Percentiles rank a stretch among this genome's conserved stretches.
Evolutionary conservation across 192 early-diverging fungal species (phyloP).

Genomic region (Mortierella alpina): DNA sequence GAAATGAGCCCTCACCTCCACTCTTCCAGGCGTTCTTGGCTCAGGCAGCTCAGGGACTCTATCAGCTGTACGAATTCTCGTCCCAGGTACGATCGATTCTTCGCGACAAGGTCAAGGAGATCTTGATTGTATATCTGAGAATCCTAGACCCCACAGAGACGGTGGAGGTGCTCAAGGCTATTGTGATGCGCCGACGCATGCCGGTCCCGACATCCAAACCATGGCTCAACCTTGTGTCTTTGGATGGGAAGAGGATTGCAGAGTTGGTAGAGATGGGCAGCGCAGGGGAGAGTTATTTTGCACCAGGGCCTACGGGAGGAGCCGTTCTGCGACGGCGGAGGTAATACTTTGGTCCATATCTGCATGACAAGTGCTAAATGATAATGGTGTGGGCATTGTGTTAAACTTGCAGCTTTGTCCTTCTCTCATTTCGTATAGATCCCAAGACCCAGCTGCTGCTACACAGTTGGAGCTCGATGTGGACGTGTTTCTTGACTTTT

Average conservation of each 20-base stretch:
- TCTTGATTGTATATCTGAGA: slow-evolving; percentile 61
- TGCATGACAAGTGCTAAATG: slow-evolving; percentile 36
- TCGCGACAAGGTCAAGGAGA: slow-evolving; percentile 58
- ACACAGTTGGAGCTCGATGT: slow-evolving; percentile 65
- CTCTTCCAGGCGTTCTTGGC: slow-evolving; percentile 67
- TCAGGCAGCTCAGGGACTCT: slow-evolving; percentile 62
- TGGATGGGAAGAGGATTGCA: slow-evolving; percentile 10
- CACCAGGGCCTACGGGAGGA: slow-evolving; percentile 61
- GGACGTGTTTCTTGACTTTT: slow-evolving; percentile 72
- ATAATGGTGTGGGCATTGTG: slow-evolving; percentile 14
- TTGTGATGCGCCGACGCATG: slow-evolving; percentile 58
- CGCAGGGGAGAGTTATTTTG: slow-evolving; percentile 65
- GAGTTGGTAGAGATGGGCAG: slow-evolving; percentile 51
- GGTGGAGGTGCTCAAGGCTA: slow-evolving; percentile 52
- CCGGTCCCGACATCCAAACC: slow-evolving; percentile 21
- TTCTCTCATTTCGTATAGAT: slow-evolving; percentile 28
- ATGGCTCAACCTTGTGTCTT: slow-evolving; percentile 18
- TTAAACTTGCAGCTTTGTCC: neutral
- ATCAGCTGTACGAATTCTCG: slow-evolving; percentile 68
- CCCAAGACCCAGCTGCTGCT: slow-evolving; percentile 19
- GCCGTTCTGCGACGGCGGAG: slow-evolving; percentile 59
- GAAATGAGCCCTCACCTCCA: slow-evolving; percentile 67
- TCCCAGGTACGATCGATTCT: slow-evolving; percentile 51
- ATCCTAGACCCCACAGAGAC: slow-evolving; percentile 53
- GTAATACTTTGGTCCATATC: slow-evolving; percentile 7